A percentile compares a stretch with the other conserved stretches of the same genome.
phyloP scores from a whole-genome alignment of 257 asterid species.

The Eucommia ulmoides region DNA sequence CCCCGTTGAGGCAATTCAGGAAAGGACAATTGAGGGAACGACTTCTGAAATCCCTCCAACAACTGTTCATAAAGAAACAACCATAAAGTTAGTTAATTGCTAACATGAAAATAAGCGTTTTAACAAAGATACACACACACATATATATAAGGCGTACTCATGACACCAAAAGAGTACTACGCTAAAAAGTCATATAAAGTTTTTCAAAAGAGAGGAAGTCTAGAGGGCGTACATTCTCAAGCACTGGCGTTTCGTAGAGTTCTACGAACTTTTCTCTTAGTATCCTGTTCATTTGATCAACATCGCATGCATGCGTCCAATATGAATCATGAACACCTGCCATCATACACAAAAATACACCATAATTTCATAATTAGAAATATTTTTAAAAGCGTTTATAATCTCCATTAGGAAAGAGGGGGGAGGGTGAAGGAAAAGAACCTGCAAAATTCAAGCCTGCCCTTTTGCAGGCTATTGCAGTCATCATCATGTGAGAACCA shows the following conservation, averaged over 20 bases:
- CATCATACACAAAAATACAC: constrained; percentile 9
- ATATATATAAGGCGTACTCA: no score
- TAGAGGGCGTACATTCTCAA: constrained; percentile 59
- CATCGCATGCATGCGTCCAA: constrained; percentile 98
- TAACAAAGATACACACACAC: no score
- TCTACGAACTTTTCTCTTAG: constrained; percentile 82
- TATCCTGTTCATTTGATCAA: constrained; percentile 63
- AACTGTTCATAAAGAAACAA: constrained; percentile 32
- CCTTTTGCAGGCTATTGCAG: constrained; percentile 82
- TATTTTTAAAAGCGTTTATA: no score
- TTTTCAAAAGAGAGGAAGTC: constrained; percentile 3
- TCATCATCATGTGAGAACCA: constrained; percentile 99
- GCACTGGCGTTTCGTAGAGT: constrained; percentile 71
- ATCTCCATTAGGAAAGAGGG: background rate
- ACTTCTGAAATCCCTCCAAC: constrained; percentile 57
- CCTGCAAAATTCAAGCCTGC: constrained; percentile 96
- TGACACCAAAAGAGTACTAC: no score
- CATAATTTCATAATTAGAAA: no score
- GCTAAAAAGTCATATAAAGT: constrained; percentile 2
- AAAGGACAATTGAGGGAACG: constrained; percentile 67
- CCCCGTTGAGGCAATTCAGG: constrained; percentile 95
- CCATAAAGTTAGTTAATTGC: background rate
- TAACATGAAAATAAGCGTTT: background rate
- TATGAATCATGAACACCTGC: constrained; percentile 98
- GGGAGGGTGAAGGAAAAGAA: constrained; percentile 13